Base-by-base conservation (phyloP, 2,329 filamentous ascomycete genomes). In the Pestalotiopsis sp. region DNA sequence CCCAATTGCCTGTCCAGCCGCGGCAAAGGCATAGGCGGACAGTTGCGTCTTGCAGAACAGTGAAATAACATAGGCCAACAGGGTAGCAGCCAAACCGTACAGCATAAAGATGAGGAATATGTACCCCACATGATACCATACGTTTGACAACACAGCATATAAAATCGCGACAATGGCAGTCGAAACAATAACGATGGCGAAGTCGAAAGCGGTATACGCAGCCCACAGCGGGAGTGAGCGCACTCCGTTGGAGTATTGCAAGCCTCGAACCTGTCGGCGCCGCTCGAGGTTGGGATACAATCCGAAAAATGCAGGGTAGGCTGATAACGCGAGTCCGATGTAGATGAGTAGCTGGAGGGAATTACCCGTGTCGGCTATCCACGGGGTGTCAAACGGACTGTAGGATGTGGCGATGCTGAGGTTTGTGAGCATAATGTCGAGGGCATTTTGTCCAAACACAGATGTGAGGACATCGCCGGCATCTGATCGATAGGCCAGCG, bases 201-300 rank as follows among this genome's bases (percentile, higher is more conserved):
- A 94, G 80, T 98, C 95, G 75, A 97, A 97, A 0, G 85, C 76
- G 0, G 92, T 84, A 76, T 98, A 97, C 1, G 95, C 93, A 4
- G 93, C 80, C 95, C 95, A 98, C 1, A 98, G 83, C 0, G 94
- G 93, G 9, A 93, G 83, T 0, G 93, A 91, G 13, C 93, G 87
- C 36, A 97, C 94, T 61, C 95, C 95, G 76, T 97, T 98, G 66
- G 93, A 97, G 80, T 97, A 98, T 79, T 98, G 92, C 38, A 98
- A 83, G 17, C 92, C 92, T 65, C 95, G 89, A 27, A 98, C 93
- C 71, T 94, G 92, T 64, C 90, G 85, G 12, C 94, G 83, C 31
- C 94, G 87, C 79, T 98, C 95, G 36, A 92, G 84, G n/a, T 93
- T 97, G 0, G 94, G 93, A 76, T 98, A 98, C 4, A 98, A 83